These are phyloP conservation scores for Luvunga scandens DNA, from an alignment of 345 rosid genomes.

Conservation along the genomic window DNA sequence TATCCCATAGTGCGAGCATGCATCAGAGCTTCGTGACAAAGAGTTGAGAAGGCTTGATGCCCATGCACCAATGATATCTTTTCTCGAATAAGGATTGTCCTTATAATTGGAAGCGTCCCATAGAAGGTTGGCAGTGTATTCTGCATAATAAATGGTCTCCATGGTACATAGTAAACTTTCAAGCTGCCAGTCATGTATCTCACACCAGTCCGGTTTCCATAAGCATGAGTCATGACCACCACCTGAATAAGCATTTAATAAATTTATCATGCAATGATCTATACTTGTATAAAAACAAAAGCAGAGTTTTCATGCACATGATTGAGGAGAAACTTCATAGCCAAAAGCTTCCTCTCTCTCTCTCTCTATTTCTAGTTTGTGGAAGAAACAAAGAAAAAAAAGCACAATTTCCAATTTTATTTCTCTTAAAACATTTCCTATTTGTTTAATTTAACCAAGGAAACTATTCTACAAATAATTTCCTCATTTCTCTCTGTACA, in stretches of 20 bases:
- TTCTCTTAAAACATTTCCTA: not conserved
- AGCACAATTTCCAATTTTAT: not conserved
- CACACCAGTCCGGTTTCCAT: slow-evolving; percentile 84
- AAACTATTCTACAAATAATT: not conserved
- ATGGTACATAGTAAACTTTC: slow-evolving; percentile 89
- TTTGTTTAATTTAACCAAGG: not conserved
- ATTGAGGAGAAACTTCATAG: not conserved
- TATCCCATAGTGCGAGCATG: slow-evolving; percentile 92
- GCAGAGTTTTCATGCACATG: not conserved
- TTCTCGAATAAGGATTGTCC: slow-evolving; percentile 75
- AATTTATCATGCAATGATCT: slow-evolving; percentile 2
- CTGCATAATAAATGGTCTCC: slow-evolving; percentile 85
- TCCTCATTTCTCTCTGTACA: not conserved
- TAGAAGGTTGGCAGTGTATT: slow-evolving; percentile 78
- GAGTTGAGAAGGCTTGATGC: slow-evolving; percentile 97
- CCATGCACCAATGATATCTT: slow-evolving; percentile 83
- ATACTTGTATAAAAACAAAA: not conserved
- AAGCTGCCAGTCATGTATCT: slow-evolving; percentile 88
- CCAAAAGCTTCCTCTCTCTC: not conserved
- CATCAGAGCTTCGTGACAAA: slow-evolving; percentile 94
- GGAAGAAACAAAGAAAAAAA: not conserved
- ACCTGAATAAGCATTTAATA: slow-evolving; percentile 48
- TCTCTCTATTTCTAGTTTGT: not conserved
- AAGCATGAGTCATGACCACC: slow-evolving; percentile 93
- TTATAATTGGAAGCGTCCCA: slow-evolving; percentile 77